phyloP scores from a whole-genome alignment of 441 rosid species.

The Corymbia calophylla region DNA sequence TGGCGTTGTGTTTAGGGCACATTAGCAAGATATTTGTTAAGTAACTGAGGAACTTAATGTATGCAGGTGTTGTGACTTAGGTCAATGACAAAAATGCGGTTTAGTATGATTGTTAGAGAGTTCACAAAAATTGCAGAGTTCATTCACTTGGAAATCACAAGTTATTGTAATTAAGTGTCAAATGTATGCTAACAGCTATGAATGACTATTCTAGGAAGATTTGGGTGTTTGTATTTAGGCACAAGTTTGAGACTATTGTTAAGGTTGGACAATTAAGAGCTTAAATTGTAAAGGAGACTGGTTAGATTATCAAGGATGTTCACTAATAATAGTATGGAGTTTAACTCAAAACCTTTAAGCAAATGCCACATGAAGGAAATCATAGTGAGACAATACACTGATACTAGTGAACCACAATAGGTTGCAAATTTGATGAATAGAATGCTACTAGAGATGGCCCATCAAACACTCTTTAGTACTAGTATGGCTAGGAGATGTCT shows the following conservation, averaged over 20 bases:
- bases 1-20: not conserved
- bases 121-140: too few relatives aligned
- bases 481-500: not conserved
- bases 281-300: too few relatives aligned
- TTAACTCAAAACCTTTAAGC: accelerated
- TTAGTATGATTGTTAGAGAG: too few relatives aligned
- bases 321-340: not conserved
- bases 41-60: too few relatives aligned
- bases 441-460: not conserved
- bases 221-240: not conserved
- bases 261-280: accelerated
- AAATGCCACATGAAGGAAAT: not conserved
- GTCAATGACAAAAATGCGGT: too few relatives aligned
- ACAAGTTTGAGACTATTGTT: accelerated
- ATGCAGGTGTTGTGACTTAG: not conserved
- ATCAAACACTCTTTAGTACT: too few relatives aligned
- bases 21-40: not conserved
- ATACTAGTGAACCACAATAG: accelerated
- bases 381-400: not conserved
- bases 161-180: not conserved
- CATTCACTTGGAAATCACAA: not conserved
- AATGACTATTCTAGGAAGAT: not conserved
- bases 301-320: not conserved
- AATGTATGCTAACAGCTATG: not conserved
- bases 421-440: not conserved